A percentile compares a stretch with the other conserved stretches of the same genome.
Evolutionary conservation across 108 stramenopile genomes (phyloP).

Genomic region (Pseudonitzschia pungens): DNA sequence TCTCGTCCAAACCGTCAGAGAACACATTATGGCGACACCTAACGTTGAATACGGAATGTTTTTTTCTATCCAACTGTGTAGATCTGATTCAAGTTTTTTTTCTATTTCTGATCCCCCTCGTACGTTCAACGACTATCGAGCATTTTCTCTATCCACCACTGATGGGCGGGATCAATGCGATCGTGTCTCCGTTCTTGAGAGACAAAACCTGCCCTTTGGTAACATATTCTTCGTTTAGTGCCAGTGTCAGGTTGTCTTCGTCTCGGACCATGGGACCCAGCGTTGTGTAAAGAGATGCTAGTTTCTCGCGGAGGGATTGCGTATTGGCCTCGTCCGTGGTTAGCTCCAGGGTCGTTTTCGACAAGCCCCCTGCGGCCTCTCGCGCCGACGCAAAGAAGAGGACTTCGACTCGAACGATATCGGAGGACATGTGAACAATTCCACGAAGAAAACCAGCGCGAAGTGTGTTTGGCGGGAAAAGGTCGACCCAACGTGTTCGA

Average conservation of each 20-base stretch:
- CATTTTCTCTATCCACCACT: constrained; percentile 59
- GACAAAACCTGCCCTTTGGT: constrained; percentile 48
- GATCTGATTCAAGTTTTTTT: too few relatives aligned
- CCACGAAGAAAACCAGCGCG: too few relatives aligned
- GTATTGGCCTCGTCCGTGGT: constrained; percentile 46
- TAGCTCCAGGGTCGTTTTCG: constrained; percentile 43
- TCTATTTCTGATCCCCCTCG: neutral
- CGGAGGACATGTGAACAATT: neutral
- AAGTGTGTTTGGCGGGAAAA: too few relatives aligned
- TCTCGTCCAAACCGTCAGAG: neutral
- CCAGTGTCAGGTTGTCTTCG: constrained; percentile 77
- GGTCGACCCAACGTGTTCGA: too few relatives aligned
- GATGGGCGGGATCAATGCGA: constrained; percentile 88
- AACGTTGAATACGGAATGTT: too few relatives aligned
- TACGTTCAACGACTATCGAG: neutral
- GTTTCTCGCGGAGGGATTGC: constrained; percentile 34
- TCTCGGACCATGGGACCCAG: constrained; percentile 65
- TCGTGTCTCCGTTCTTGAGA: constrained; percentile 71
- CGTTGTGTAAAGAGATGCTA: constrained; percentile 65
- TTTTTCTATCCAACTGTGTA: too few relatives aligned
- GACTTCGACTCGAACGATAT: constrained; percentile 34
- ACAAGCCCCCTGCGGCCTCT: constrained; percentile 71
- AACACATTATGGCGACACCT: too few relatives aligned
- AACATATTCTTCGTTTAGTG: constrained; percentile 87
- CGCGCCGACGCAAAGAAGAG: constrained; percentile 87